Conservation (phyloP, 768 basidiomycete species). For the Boletellus ananiceps region DNA sequence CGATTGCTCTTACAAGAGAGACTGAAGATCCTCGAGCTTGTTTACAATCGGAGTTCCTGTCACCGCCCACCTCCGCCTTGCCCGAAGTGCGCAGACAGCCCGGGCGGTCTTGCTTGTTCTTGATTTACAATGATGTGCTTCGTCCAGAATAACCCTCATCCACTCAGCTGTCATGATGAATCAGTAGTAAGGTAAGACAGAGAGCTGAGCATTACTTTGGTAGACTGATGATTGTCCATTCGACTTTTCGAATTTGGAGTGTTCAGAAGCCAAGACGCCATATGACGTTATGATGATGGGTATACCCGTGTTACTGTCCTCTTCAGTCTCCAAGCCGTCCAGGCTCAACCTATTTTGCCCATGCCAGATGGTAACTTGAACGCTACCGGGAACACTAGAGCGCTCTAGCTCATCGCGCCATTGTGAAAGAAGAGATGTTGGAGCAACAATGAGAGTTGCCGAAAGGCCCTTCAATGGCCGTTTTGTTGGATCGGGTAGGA, state of each 20-base stretch:
- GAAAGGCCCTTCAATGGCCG: constrained; percentile 34
- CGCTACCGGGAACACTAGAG: constrained; percentile 66
- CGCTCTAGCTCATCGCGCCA: constrained; percentile 91
- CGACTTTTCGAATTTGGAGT: constrained; percentile 63
- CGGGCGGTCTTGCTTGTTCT: constrained; percentile 82
- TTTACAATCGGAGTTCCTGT: constrained; percentile 97
- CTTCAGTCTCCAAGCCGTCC: constrained; percentile 53
- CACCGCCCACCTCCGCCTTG: constrained; percentile 83
- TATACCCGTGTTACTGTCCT: constrained; percentile 47
- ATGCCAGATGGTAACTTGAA: constrained; percentile 78
- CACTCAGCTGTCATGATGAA: constrained; percentile 54
- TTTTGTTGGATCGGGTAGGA: constrained; percentile 29
- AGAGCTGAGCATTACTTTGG: constrained; percentile 48
- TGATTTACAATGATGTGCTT: constrained; percentile 94
- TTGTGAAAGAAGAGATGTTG: constrained; percentile 85
- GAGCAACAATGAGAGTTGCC: constrained; percentile 88
- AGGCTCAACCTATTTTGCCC: constrained; percentile 81
- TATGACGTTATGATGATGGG: constrained; percentile 91
- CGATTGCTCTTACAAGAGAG: constrained; percentile 59
- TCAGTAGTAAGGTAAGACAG: constrained; percentile 5
- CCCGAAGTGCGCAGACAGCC: constrained; percentile 80
- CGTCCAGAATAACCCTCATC: constrained; percentile 83
- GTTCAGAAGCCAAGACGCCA: constrained; percentile 87
- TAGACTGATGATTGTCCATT: constrained; percentile 54
- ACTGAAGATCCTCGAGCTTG: constrained; percentile 86